Evolutionary conservation across 2,329 filamentous ascomycete genomes (phyloP).

Genomic region (Pestalotiopsis fici): DNA sequence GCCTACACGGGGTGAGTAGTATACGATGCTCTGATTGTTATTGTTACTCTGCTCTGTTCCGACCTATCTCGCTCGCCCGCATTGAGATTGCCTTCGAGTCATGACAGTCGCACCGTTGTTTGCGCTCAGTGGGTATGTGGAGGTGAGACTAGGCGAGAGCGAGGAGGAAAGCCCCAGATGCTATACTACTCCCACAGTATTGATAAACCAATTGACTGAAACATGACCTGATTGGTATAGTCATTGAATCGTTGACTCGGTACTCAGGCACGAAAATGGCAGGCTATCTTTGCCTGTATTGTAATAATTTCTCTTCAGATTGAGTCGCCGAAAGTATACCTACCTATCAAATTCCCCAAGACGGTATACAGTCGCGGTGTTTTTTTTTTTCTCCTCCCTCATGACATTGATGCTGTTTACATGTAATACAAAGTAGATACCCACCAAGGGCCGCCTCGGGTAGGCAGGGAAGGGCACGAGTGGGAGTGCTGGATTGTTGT

Average conservation of each 20-base stretch:
- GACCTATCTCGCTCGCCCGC: neutral
- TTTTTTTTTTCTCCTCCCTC: neutral
- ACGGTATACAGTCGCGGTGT: neutral
- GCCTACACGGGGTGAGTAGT: neutral
- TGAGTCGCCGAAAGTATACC: neutral
- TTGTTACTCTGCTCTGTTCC: too few species aligned
- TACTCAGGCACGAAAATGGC: neutral
- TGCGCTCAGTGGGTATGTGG: neutral
- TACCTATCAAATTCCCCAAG: neutral
- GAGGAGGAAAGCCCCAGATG: neutral
- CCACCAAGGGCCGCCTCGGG: neutral
- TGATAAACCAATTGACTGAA: neutral
- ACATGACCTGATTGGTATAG: neutral
- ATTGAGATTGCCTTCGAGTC: neutral
- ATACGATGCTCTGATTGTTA: neutral
- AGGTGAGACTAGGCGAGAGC: neutral
- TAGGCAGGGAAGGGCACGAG: neutral
- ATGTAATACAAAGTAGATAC: neutral
- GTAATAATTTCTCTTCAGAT: neutral
- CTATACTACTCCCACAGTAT: neutral
- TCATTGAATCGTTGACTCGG: neutral
- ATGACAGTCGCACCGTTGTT: neutral
- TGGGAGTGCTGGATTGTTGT: neutral
- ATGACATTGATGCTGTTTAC: neutral
- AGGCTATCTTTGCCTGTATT: neutral